phyloP scores from a whole-genome alignment of 2,329 filamentous ascomycete genomes.

The Pezicula rhizophila region DNA sequence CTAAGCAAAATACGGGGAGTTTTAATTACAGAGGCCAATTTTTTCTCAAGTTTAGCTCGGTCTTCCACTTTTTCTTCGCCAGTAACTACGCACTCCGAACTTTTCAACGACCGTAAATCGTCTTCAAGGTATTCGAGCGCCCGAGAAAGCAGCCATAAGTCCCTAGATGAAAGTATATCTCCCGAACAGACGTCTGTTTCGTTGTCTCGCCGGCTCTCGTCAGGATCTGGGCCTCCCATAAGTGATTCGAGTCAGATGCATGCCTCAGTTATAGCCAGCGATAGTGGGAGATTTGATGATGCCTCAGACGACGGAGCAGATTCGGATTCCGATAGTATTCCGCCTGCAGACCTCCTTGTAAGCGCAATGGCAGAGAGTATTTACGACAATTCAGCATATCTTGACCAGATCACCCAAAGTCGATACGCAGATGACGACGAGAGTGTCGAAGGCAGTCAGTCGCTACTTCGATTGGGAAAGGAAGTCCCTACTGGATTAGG shows the following conservation, averaged over 20 bases:
- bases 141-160: conserved; percentile 24
- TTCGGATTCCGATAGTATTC: conserved; percentile 16
- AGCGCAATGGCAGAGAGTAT: conserved; percentile 22
- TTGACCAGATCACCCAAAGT: conserved; percentile 26
- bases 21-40: conserved; percentile 61
- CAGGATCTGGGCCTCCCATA: conserved; percentile 10
- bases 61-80: conserved; percentile 56
- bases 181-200: conserved; percentile 10
- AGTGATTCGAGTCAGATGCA: conserved; percentile 5
- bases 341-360: conserved; percentile 6
- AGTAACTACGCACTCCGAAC: conserved; percentile 39
- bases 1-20: conserved; percentile 59
- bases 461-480: conserved; percentile 3
- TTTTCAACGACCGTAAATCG: conserved; percentile 28
- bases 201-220: conserved; percentile 13
- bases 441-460: conserved; percentile 28
- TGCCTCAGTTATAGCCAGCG: conserved; percentile 19
- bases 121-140: conserved; percentile 26
- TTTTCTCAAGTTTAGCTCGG: conserved; percentile 54
- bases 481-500: neutral
- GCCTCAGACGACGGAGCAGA: conserved; percentile 25
- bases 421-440: conserved; percentile 20
- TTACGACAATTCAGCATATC: conserved; percentile 23
- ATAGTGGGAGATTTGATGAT: conserved; percentile 27
- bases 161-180: conserved; percentile 13